phyloP scores from a whole-genome alignment of 352 stramenopile species.

The Globisporangium paddicum region DNA sequence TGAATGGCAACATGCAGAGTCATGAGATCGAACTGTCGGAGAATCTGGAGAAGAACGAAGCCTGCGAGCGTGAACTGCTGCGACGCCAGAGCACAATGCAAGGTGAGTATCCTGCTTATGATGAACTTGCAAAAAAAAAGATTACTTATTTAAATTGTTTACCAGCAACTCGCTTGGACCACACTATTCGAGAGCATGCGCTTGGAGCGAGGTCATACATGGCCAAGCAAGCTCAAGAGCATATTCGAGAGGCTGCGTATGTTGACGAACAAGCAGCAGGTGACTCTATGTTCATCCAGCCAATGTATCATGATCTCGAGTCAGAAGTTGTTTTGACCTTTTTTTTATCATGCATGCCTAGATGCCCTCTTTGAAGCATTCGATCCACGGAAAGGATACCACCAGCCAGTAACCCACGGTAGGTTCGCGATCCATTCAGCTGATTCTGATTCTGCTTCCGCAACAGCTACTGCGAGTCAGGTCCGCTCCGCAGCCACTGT shows the following conservation, averaged over 20 bases:
- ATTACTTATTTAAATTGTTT: no score
- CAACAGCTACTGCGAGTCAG: not conserved
- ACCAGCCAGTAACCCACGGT: not conserved
- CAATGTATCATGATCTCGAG: not conserved
- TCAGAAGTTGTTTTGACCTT: not conserved
- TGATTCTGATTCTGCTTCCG: not conserved
- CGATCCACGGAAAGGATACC: not conserved
- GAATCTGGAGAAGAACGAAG: slow-evolving; percentile 75
- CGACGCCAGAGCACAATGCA: slow-evolving; percentile 45
- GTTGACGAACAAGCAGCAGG: slow-evolving; percentile 38
- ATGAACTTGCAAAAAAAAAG: not conserved
- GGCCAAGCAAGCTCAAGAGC: slow-evolving; percentile 35
- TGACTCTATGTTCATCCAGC: slow-evolving; percentile 3
- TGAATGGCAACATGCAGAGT: slow-evolving; percentile 24
- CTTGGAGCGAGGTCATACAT: slow-evolving; percentile 48
- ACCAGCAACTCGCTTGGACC: slow-evolving; percentile 44
- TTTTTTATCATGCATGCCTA: slow-evolving; percentile 2
- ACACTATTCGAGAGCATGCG: slow-evolving; percentile 65
- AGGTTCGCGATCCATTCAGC: not conserved
- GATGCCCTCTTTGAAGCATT: slow-evolving; percentile 61
- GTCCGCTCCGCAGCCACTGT: not conserved
- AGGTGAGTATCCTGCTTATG: slow-evolving; percentile 17
- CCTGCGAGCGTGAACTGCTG: slow-evolving; percentile 55
- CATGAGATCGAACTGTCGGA: slow-evolving; percentile 71
- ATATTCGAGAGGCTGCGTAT: slow-evolving; percentile 28